Conservation (phyloP, 2,329 filamentous ascomycete species). For the Fusarium hostae region DNA sequence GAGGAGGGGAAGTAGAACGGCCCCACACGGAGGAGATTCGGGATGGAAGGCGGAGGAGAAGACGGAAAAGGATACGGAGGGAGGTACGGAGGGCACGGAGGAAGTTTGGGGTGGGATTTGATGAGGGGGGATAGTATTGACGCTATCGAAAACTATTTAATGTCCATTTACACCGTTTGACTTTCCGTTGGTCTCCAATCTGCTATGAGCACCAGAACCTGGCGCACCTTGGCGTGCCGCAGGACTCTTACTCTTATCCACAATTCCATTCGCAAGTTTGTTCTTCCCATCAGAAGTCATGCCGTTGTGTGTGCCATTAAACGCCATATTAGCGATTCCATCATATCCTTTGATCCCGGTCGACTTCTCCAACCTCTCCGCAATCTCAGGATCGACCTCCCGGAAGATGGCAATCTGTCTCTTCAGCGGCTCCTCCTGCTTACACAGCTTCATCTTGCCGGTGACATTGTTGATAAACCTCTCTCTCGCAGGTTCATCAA, state of each 20-base stretch:
- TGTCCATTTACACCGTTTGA: not conserved
- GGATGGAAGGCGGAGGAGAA: not conserved
- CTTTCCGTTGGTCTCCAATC: not conserved
- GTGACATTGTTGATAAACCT: constrained; percentile 70
- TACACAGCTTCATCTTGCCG: constrained; percentile 69
- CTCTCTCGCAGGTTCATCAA: constrained; percentile 15
- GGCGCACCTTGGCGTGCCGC: not conserved
- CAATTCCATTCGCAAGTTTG: constrained; percentile 17
- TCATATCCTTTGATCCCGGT: constrained; percentile 56
- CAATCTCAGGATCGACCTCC: constrained; percentile 69
- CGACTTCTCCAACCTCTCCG: constrained; percentile 68
- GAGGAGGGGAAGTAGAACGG: constrained; percentile 4
- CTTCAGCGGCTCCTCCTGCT: constrained; percentile 69
- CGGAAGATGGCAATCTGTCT: constrained; percentile 73
- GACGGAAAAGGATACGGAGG: too few species aligned
- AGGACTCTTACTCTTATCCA: constrained; percentile 4
- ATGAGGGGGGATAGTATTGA: not conserved
- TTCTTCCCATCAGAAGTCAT: constrained; percentile 9
- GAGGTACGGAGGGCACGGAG: not conserved
- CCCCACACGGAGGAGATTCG: not conserved
- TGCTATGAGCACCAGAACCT: not conserved
- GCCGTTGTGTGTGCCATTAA: constrained; percentile 21
- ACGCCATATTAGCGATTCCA: not conserved
- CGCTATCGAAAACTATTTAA: not conserved
- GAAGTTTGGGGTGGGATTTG: not conserved